Evolutionary conservation across 2,329 filamentous ascomycete species (phyloP).

Genomic region (Pseudogymnoascus sp.): DNA sequence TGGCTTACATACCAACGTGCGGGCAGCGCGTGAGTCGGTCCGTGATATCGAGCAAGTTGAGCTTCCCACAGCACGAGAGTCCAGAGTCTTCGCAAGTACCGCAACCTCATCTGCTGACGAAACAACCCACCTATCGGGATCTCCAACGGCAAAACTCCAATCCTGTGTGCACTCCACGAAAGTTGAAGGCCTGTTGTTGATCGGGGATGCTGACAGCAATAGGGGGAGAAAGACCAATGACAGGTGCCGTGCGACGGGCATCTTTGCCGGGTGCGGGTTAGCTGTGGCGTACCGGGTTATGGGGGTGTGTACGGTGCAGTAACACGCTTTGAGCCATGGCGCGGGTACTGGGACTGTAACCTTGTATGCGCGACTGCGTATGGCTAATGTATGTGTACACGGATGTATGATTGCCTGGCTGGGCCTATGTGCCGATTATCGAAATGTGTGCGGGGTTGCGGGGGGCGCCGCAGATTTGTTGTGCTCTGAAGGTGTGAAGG

Average conservation of each 20-base stretch:
- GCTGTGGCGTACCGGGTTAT: neutral
- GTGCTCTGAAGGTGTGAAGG: neutral
- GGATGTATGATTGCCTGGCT: neutral
- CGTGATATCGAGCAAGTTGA: neutral
- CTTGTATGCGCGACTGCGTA: neutral
- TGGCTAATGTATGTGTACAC: neutral
- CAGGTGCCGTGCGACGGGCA: neutral
- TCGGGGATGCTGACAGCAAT: neutral
- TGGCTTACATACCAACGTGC: neutral
- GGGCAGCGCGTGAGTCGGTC: neutral
- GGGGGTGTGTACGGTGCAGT: neutral
- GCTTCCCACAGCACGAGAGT: neutral
- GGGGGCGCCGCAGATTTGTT: neutral
- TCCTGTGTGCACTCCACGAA: neutral
- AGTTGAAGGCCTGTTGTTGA: neutral
- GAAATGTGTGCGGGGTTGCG: neutral
- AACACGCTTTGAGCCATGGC: neutral
- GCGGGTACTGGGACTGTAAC: neutral
- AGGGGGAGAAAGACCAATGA: neutral
- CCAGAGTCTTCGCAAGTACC: neutral
- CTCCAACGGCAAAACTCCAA: neutral
- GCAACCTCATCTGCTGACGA: neutral
- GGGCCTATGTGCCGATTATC: neutral
- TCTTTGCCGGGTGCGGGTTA: slow-evolving; percentile 1
- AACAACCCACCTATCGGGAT: neutral